phyloP scores from a whole-genome alignment of 2,329 filamentous ascomycete genomes.

The Colletotrichum sojae region DNA sequence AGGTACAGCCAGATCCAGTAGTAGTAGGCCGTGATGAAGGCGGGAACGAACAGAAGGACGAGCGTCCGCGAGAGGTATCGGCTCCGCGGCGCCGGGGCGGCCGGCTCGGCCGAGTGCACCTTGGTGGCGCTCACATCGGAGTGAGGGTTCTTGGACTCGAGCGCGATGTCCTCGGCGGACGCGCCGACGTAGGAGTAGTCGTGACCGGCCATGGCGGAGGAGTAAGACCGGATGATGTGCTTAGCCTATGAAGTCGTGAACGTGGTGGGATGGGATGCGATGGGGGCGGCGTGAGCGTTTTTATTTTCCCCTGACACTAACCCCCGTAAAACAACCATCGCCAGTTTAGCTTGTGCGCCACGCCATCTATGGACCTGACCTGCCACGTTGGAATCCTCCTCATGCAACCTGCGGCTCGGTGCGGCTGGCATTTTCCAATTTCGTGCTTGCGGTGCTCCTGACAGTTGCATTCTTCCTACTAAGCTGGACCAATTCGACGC shows the following conservation, averaged over 20 bases:
- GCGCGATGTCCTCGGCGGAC: not conserved
- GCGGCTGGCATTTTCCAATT: not conserved
- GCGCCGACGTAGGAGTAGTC: not conserved
- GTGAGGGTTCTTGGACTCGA: not conserved
- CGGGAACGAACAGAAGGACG: not conserved
- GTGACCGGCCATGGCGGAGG: not conserved
- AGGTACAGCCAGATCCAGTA: conserved; percentile 8
- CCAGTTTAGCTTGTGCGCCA: not conserved
- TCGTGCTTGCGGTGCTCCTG: not conserved
- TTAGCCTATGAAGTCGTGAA: no score
- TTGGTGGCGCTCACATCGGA: not conserved
- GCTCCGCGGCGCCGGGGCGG: not conserved
- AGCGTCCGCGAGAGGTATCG: not conserved
- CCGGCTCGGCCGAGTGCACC: not conserved
- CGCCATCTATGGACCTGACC: no score
- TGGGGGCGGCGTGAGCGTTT: not conserved
- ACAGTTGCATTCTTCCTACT: no score
- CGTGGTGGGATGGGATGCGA: not conserved
- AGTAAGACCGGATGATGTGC: not conserved
- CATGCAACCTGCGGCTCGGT: not conserved
- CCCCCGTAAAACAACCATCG: not conserved
- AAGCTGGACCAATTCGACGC: not conserved
- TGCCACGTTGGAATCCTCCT: not conserved
- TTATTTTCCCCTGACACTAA: not conserved
- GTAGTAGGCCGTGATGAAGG: not conserved